phyloP scores from a whole-genome alignment of 2,329 filamentous ascomycete species.

The Exophiala spinifera region DNA sequence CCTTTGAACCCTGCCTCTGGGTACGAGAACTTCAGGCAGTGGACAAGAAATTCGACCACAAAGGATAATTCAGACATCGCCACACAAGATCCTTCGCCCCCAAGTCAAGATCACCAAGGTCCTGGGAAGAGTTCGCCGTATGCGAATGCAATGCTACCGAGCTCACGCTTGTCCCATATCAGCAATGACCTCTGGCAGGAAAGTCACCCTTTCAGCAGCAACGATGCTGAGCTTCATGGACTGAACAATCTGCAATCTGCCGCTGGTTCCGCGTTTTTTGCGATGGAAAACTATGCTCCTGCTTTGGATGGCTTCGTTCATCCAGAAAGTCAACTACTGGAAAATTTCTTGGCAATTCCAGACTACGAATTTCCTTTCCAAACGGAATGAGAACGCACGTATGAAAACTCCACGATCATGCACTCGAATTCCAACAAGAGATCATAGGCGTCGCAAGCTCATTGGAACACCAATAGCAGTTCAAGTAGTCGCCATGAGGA shows the following conservation, averaged over 20 bases:
- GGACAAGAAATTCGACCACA: background rate
- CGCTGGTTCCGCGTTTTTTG: background rate
- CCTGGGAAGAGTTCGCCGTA: too few species aligned
- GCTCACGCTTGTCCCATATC: background rate
- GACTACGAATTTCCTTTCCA: conserved; percentile 6
- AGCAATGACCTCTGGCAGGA: background rate
- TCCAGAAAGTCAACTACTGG: conserved; percentile 9
- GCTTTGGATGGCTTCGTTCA: background rate
- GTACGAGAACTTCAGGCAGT: conserved; percentile 8
- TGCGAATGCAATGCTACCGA: background rate
- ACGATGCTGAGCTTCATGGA: background rate
- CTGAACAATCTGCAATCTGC: background rate
- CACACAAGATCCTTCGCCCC: background rate
- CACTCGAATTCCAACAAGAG: too few species aligned
- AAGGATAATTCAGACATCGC: background rate
- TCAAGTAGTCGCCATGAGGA: too few species aligned
- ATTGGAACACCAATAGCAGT: too few species aligned
- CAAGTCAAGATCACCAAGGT: background rate
- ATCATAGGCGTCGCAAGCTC: too few species aligned
- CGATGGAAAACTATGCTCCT: background rate
- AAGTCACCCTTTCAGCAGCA: background rate
- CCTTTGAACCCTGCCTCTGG: background rate
- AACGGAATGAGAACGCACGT: too few species aligned
- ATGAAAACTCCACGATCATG: too few species aligned
- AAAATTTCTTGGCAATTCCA: conserved; percentile 12